Base-by-base conservation (phyloP, 495 filamentous ascomycete genomes). In the Platismatia glauca region DNA sequence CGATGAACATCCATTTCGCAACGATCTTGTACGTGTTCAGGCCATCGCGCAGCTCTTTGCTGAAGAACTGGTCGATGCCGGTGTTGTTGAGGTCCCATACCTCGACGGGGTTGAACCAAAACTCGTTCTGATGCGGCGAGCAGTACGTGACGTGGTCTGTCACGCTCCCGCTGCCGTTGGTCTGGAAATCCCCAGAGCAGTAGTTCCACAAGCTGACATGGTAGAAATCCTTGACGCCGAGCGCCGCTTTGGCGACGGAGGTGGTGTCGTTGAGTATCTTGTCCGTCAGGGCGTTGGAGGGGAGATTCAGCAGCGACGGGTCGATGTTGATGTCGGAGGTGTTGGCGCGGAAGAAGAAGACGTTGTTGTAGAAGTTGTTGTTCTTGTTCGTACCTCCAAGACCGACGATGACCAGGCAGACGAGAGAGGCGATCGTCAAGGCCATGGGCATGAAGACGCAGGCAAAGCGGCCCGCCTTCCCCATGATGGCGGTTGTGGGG, bases 141-240 rank as follows among this genome's bases (percentile, higher is more conserved):
- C 85, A 88, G 62, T 69, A 76, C 46, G 71, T 74, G 64, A 72
- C 60, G 16, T 76, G 73, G 29, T 75, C 67, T 64, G 70, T 72
- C 9, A 70, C 63, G 44, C 66, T 66, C 65, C 65, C 71, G 76
- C 86, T 85, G 60, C 68, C 76, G 63, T 77, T 78, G 41, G 76
- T 76, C 46, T 77, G 67, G 12, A 71, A 67, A 7, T 74, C 76
- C 52, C 84, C 82, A 20, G 80, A 77, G 79, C 94, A 97, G 82
- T 91, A 97, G 71, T 88, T 87, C 88, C 88, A 95, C 34, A 98
- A 79, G 64, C 82, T 82, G 71, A 96, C 80, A 58, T 84, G 81
- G 81, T 97, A 97, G 69, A 85, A 82, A 73, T 95, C 86, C 59
- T 78, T 80, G 50, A 97, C 77, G 31, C 80, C 78, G 33, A 86